Conservation (phyloP, 129 eudicot species). For the Arctium lappa region DNA sequence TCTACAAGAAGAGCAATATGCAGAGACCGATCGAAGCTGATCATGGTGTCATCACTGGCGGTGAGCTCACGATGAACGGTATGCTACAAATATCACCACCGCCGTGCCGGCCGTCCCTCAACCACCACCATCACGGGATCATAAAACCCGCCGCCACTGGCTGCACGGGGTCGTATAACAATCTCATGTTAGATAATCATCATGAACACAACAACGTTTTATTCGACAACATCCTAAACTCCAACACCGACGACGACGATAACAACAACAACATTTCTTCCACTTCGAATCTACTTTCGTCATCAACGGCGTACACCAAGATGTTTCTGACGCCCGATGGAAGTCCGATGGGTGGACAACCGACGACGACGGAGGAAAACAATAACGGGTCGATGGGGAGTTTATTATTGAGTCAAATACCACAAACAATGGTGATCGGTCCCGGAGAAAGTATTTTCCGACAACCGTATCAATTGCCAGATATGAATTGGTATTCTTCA, state of each 20-base stretch:
- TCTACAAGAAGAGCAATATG: conserved; percentile 70
- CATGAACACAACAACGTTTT: conserved; percentile 34
- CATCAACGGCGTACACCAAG: conserved; percentile 39
- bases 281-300: conserved; percentile 25
- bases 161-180: conserved; percentile 17
- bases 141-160: conserved; percentile 20
- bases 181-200: background rate
- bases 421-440: conserved; percentile 58
- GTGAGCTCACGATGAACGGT: conserved; percentile 38
- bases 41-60: conserved; percentile 15
- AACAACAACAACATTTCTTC: conserved; percentile 17
- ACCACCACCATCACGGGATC: conserved; percentile 25
- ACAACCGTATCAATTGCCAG: conserved; percentile 50
- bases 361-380: conserved; percentile 22
- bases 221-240: conserved; percentile 40
- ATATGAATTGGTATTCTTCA: conserved; percentile 57
- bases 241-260: conserved; percentile 14
- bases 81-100: conserved; percentile 28
- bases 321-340: conserved; percentile 35
- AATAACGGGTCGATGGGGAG: conserved; percentile 40
- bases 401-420: conserved; percentile 41
- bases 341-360: conserved; percentile 25
- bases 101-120: conserved; percentile 21
- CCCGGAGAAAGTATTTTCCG: conserved; percentile 60
- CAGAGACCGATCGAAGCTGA: conserved; percentile 69